These are phyloP conservation scores for Penicillium tannophilum DNA, from an alignment of 495 filamentous ascomycete species.

Conservation along the genomic window DNA sequence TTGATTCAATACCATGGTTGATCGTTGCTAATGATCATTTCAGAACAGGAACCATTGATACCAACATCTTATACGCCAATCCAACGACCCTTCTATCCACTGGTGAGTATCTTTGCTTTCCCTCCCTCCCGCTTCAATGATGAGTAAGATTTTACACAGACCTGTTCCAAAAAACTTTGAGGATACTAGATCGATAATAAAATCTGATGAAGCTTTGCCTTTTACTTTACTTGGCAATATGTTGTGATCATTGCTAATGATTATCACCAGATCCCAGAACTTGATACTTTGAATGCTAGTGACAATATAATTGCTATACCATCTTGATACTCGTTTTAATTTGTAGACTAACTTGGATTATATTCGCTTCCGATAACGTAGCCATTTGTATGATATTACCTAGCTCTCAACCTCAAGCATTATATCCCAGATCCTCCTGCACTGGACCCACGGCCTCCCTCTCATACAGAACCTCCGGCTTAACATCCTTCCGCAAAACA, in stretches of 20 bases:
- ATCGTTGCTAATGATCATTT: neutral
- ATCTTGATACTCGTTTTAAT: neutral
- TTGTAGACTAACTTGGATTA: neutral
- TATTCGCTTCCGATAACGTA: neutral
- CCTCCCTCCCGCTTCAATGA: conserved; percentile 37
- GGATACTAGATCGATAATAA: conserved; percentile 45
- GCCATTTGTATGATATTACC: neutral
- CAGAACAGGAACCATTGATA: neutral
- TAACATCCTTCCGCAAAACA: conserved; percentile 38
- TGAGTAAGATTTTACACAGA: conserved; percentile 59
- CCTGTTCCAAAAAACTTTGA: conserved; percentile 56
- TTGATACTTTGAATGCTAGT: neutral
- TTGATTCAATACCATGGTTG: neutral
- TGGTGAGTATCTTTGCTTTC: neutral
- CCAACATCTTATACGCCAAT: neutral
- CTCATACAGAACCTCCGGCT: conserved; percentile 44
- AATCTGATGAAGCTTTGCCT: conserved; percentile 43
- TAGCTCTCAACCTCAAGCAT: conserved; percentile 20
- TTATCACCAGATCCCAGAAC: conserved; percentile 1
- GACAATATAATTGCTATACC: neutral
- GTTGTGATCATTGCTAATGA: conserved; percentile 13
- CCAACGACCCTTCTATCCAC: no score
- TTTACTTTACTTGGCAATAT: conserved; percentile 1
- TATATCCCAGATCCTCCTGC: conserved; percentile 30
- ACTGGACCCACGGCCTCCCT: conserved; percentile 27